Evolutionary conservation across 1,139 yeast species (phyloP), one percentile per base, ranked within the genome.

Genomic region (Hemisphaericaspora lyxosophila): DNA sequence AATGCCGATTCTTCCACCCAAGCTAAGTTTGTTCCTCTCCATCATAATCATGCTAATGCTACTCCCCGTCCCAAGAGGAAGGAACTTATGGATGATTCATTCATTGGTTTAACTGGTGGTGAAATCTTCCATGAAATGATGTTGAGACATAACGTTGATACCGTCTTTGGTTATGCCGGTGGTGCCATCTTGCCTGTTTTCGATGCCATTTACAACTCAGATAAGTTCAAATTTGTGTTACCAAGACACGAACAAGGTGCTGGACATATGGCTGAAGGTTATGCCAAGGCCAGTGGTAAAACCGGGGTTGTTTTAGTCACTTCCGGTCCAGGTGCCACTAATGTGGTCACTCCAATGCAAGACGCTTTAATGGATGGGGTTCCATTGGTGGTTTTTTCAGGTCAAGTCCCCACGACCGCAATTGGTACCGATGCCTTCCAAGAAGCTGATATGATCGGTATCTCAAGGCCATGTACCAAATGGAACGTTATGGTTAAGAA

Each of bases 231-330:
- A 51, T 92, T 92, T 61, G 87, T 92, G 42, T 73, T 92, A 52
- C 98, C 98, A 37, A 80, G 95, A 58, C 98, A 92, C 61, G 98
- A 92, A 65, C 98, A 92, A 69, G 98, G 98, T 63, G 98, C 98
- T 16, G 98, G 98, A 36, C 98, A 92, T 66, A 92, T 92, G 98
- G 98, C 98, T 39, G 97, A 92, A 70, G 98, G 98, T 45, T 92
- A 92, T 54, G 97, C 98, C 41, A 77, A 95, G 52, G 98, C 95
- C 25, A 67, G 78, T 38, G 98, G 98, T 43, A 92, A 88, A 62
- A 94, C 97, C n/a, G 98, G 98, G 68, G 96, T 92, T 49, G 97
- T 92, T 41, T 73, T 92, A 55, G 98, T 92, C 37, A 92, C 98
- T 13, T 88, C 97, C 1, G 98, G 98, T 38, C 98, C 98, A 12